Base-by-base conservation (phyloP, 495 filamentous ascomycete species). In the Bacidia rubella region DNA sequence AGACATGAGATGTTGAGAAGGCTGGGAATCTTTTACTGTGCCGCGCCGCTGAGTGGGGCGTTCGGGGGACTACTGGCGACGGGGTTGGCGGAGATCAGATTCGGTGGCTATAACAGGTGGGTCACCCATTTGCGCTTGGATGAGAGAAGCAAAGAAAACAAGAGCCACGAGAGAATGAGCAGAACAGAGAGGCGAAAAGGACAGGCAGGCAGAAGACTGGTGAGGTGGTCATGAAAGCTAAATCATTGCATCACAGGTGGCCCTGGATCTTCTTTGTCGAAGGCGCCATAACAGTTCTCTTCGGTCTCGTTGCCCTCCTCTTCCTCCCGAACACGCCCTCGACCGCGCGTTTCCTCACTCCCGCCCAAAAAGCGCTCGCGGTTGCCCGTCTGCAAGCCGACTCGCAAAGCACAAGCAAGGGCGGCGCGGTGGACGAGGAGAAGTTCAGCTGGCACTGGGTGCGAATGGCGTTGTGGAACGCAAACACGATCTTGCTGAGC, bases 51-150 rank as follows among this genome's bases (percentile, higher is more conserved):
- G 11, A 73, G 68, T 55, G 80, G 80, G 15, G 81, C 80, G 2
- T 84, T 85, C 62, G 79, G 79, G 9, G 79, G 79, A 11, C 64
- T 84, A 20, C 70, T 86, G 20, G 76, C 78, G 2, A 69, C 73
- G n/a, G 72, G 78, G 3, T 43, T 68, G 51, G 63, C 63, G 12
- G 21, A 65, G 54, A 72, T 76, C 43, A 47, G 58, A 15, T 63
- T 62, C 21, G 54, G 60, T 22, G 66, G 65, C 10, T 73, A 75
- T 57, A 63, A 71, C 54, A 60, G 63, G 26, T 57, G 43, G 42
- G 29, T 35, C 7, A 7, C 7, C 29, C 15, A 7, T 35, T 35
- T 35, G 29, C 15, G 29, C 29, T 35, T 5, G 29, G 29, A 15
- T 7, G 29, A 15, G 15, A 15, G 29, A 7, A 15, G 29, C 7